Percentiles rank a stretch among this genome's conserved stretches.
Conservation (phyloP, 345 rosid genomes). For the Arabis alpina region DNA sequence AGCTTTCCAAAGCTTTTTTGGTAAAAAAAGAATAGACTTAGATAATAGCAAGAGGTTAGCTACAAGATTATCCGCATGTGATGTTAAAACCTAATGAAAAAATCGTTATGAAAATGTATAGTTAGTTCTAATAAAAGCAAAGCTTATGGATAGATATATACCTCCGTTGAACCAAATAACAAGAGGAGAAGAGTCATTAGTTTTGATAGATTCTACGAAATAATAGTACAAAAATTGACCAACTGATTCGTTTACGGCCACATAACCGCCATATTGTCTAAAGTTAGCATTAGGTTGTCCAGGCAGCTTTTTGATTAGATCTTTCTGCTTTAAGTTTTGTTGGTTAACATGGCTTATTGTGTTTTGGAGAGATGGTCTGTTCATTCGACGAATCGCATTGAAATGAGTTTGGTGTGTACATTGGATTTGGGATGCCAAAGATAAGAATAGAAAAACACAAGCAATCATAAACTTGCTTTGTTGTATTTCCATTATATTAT, state of each 20-base stretch:
- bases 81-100: not conserved
- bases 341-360: not conserved
- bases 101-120: too few species aligned
- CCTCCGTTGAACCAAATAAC: slow-evolving; percentile 84
- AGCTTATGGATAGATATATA: not conserved
- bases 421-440: slow-evolving; percentile 15
- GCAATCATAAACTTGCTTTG: not conserved
- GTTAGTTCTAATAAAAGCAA: not conserved
- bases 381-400: too few species aligned
- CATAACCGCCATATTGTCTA: slow-evolving; percentile 64
- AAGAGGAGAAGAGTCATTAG: slow-evolving; percentile 54
- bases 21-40: too few species aligned
- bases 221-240: slow-evolving; percentile 64
- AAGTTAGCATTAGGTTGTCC: slow-evolving; percentile 59
- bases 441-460: slow-evolving; percentile 15
- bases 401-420: not conserved
- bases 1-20: not conserved
- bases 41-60: too few species aligned
- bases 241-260: slow-evolving; percentile 49
- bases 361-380: not conserved
- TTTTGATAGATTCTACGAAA: slow-evolving; percentile 56
- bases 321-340: slow-evolving; percentile 49
- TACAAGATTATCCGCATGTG: not conserved
- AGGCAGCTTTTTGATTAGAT: slow-evolving; percentile 52
- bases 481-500: slow-evolving; percentile 16